These are phyloP conservation scores for Debaryomyces maramus DNA, from an alignment of 805 yeast genomes.

Conservation along the genomic window DNA sequence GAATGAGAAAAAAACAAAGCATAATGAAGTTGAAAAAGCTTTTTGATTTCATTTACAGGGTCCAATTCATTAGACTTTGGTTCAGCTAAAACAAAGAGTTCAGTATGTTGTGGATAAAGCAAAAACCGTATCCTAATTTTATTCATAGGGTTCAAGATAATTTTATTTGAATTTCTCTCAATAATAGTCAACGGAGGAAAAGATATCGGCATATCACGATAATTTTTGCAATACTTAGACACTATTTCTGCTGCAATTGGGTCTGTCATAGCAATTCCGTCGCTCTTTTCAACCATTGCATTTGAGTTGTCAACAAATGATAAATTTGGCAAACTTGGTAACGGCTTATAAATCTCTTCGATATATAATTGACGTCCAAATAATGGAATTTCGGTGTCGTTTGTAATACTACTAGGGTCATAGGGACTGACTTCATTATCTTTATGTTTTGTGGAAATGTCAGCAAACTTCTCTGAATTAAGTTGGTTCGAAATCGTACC, in stretches of 20 bases:
- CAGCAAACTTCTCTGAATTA: not conserved
- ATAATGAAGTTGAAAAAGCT: slow-evolving; percentile 40
- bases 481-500: not conserved
- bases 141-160: slow-evolving; percentile 27
- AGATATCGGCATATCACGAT: slow-evolving; percentile 33
- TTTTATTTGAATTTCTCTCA: slow-evolving; percentile 11
- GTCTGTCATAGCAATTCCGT: slow-evolving; percentile 26
- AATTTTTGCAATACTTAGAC: slow-evolving; percentile 26
- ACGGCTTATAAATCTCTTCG: slow-evolving; percentile 23
- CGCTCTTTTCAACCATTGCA: slow-evolving; percentile 11
- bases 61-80: slow-evolving; percentile 59
- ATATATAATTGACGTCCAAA: slow-evolving; percentile 32
- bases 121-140: slow-evolving; percentile 33
- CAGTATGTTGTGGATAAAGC: slow-evolving; percentile 47
- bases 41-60: slow-evolving; percentile 63
- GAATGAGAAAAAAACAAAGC: slow-evolving; percentile 43
- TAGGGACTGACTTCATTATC: slow-evolving; percentile 36
- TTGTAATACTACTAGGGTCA: slow-evolving; percentile 37
- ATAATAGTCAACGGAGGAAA: slow-evolving; percentile 35
- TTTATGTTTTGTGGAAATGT: slow-evolving; percentile 10
- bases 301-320: slow-evolving; percentile 12
- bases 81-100: slow-evolving; percentile 47
- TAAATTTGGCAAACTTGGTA: slow-evolving; percentile 20
- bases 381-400: slow-evolving; percentile 29
- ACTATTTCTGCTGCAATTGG: slow-evolving; percentile 32